phyloP scores from a whole-genome alignment of 306 rosid species.

The Casuarina cunninghamiana region DNA sequence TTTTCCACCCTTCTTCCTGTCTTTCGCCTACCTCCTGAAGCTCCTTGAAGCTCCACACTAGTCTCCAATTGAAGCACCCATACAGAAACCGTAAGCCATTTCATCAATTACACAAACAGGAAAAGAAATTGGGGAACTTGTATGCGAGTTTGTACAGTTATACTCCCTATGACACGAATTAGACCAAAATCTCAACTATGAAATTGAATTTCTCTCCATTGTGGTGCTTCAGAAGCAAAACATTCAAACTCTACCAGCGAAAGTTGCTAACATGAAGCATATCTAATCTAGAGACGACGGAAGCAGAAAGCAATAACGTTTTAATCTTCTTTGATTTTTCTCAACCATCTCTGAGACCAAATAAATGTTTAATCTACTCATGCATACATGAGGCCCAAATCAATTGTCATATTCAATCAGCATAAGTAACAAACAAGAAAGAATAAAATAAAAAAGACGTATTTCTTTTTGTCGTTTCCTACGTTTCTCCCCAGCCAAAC shows the following conservation, averaged over 20 bases:
- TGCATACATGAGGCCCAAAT: neutral
- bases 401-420: neutral
- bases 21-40: neutral
- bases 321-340: neutral
- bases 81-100: neutral
- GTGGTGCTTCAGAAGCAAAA: neutral
- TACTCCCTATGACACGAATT: neutral
- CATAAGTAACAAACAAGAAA: neutral
- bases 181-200: neutral
- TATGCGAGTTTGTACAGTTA: neutral
- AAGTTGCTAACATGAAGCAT: neutral
- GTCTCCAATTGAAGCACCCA: neutral
- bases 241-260: neutral
- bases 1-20: neutral
- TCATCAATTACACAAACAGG: neutral
- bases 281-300: too few relatives aligned
- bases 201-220: neutral
- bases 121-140: neutral
- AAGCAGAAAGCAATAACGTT: too few relatives aligned
- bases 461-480: neutral
- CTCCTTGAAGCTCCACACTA: neutral
- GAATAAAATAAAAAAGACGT: neutral
- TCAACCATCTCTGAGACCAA: neutral
- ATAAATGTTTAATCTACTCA: neutral
- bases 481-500: constrained; percentile 18